Evolutionary conservation across 2,329 filamentous ascomycete genomes (phyloP).

Genomic region (Aspergillus quadricinctus): DNA sequence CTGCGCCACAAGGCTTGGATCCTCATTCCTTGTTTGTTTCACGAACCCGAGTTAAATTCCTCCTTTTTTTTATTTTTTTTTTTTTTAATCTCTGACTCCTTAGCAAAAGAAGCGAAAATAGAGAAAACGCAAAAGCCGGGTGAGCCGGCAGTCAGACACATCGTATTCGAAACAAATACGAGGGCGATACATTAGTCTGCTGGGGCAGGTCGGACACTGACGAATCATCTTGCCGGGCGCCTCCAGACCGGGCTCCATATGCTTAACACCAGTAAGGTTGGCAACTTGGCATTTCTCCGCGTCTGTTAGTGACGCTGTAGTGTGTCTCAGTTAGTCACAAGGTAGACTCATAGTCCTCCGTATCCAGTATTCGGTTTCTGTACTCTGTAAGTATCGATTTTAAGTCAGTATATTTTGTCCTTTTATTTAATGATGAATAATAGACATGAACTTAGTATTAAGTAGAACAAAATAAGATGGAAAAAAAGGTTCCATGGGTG

Average conservation of each 20-base stretch:
- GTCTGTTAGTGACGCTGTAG: too few relatives aligned
- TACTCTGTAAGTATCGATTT: too few relatives aligned
- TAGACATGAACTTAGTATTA: too few relatives aligned
- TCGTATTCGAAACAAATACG: background rate
- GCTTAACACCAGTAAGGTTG: constrained; percentile 39
- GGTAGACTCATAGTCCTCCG: too few relatives aligned
- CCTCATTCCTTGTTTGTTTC: background rate
- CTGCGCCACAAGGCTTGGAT: background rate
- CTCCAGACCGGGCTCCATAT: constrained; percentile 26
- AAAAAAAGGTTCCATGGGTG: too few relatives aligned
- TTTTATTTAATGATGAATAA: too few relatives aligned
- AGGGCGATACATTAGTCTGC: background rate
- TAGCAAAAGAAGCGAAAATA: background rate
- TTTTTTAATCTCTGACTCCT: background rate
- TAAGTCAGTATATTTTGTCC: too few relatives aligned
- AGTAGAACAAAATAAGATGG: too few relatives aligned
- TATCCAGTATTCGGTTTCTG: too few relatives aligned
- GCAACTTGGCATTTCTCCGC: constrained; percentile 24
- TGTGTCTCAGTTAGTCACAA: too few relatives aligned
- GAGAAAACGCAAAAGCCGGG: background rate
- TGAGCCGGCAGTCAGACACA: background rate
- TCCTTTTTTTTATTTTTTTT: too few relatives aligned
- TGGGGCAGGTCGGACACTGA: background rate
- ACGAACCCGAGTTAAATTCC: background rate
- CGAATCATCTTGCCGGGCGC: background rate